A percentile compares a stretch with the other conserved stretches of the same genome.
phyloP scores from a whole-genome alignment of 371 early-diverging fungal species.

The Phascolomyces articulosus region DNA sequence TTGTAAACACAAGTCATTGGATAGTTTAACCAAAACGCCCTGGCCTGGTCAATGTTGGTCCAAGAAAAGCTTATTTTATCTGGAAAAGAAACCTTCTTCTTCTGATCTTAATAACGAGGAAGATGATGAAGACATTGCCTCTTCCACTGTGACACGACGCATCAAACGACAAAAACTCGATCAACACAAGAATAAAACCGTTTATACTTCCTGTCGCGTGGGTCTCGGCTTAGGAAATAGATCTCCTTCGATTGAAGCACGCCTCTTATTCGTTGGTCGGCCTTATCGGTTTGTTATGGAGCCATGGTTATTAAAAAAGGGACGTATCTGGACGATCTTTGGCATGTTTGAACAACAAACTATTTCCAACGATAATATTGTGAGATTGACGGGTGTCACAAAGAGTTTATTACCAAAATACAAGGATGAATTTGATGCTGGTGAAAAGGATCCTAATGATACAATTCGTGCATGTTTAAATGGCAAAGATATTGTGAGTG shows the following conservation, averaged over 20 bases:
- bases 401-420: conserved; percentile 11
- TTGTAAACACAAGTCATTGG: conserved; percentile 15
- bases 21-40: conserved; percentile 14
- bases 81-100: conserved; percentile 10
- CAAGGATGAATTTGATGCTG: conserved; percentile 21
- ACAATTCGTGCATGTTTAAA: conserved; percentile 19
- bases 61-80: conserved; percentile 18
- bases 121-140: no score
- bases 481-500: conserved; percentile 24
- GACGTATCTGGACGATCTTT: conserved; percentile 29
- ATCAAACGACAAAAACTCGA: background rate
- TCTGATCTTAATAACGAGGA: no score
- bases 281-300: conserved; percentile 28
- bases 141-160: no score
- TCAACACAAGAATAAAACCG: background rate
- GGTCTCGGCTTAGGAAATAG: conserved; percentile 25
- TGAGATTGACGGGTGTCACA: conserved; percentile 8
- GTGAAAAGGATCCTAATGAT: conserved; percentile 8
- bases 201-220: conserved; percentile 28
- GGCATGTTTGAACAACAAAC: conserved; percentile 12
- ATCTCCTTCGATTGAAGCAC: conserved; percentile 7
- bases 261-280: conserved; percentile 23
- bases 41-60: conserved; percentile 22
- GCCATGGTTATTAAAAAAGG: conserved; percentile 28
- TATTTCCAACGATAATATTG: conserved; percentile 12